Percentiles rank a stretch among this genome's conserved stretches.
These are phyloP conservation scores for Solanum hybrid DNA, from an alignment of 305 asterid genomes.

Conservation along the genomic window DNA sequence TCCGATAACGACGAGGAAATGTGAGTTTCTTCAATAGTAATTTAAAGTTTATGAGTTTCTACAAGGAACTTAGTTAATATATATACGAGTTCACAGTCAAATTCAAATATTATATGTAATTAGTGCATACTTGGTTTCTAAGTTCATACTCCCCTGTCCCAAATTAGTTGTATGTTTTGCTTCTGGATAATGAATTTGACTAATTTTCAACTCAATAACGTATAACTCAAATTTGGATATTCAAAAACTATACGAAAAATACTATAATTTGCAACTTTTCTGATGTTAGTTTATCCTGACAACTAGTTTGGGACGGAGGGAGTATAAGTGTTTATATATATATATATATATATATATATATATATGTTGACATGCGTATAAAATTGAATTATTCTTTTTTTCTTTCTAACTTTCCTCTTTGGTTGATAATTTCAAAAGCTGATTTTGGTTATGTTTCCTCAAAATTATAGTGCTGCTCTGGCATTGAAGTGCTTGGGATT, in stretches of 20 bases:
- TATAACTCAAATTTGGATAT: background rate
- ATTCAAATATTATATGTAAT: too few species aligned
- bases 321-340: background rate
- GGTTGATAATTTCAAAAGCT: background rate
- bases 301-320: background rate
- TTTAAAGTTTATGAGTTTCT: background rate
- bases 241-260: background rate
- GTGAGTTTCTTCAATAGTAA: conserved; percentile 12
- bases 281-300: background rate
- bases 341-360: too few species aligned
- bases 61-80: too few species aligned
- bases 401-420: background rate
- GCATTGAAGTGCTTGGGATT: conserved; percentile 83
- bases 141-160: background rate
- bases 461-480: conserved; percentile 45
- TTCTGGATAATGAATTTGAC: background rate
- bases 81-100: background rate
- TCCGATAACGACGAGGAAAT: conserved; percentile 47
- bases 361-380: background rate
- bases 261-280: background rate
- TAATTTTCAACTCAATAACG: background rate
- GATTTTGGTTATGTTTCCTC: background rate
- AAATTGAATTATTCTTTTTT: background rate
- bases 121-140: background rate
- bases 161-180: background rate